Evolutionary conservation across 2,329 filamentous ascomycete species (phyloP).

Genomic region (Alternaria sp.): DNA sequence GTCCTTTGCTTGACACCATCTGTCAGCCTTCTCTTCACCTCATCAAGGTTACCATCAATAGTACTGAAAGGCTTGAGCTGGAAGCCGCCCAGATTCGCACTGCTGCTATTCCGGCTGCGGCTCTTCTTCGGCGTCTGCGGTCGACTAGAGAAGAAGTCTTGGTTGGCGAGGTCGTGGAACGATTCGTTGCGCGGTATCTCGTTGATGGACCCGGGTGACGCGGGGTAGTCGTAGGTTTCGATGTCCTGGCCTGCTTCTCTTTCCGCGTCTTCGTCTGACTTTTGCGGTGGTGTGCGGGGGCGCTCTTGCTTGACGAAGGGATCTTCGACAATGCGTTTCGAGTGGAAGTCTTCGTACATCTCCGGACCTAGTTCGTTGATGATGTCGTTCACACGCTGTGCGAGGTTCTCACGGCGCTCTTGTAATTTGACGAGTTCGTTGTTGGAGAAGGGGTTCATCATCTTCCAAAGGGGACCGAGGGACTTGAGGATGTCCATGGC

Average conservation of each 20-base stretch:
- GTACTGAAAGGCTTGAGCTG: conserved; percentile 73
- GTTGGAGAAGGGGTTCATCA: conserved; percentile 80
- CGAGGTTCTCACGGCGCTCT: conserved; percentile 73
- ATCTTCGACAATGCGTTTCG: conserved; percentile 48
- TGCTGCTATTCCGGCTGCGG: conserved; percentile 67
- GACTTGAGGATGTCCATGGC: conserved; percentile 99
- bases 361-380: conserved; percentile 97
- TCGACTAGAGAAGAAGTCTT: conserved; percentile 88
- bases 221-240: conserved; percentile 37
- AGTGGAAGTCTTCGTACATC: conserved; percentile 85
- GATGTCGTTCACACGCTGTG: conserved; percentile 81
- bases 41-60: conserved; percentile 73
- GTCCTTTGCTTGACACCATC: conserved; percentile 84
- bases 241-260: conserved; percentile 20
- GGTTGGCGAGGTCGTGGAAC: conserved; percentile 85
- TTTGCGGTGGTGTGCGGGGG: conserved; percentile 30
- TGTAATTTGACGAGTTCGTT: conserved; percentile 84
- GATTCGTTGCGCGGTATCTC: conserved; percentile 81
- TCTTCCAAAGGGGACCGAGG: conserved; percentile 82
- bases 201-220: conserved; percentile 27
- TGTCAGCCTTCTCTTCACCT: conserved; percentile 82
- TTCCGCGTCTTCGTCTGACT: conserved; percentile 23
- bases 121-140: conserved; percentile 80
- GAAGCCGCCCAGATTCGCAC: conserved; percentile 64
- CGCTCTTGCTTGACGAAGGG: conserved; percentile 33